Evolutionary conservation across 2,329 filamentous ascomycete genomes (phyloP).

Genomic region (Zasmidium citrigriseum): DNA sequence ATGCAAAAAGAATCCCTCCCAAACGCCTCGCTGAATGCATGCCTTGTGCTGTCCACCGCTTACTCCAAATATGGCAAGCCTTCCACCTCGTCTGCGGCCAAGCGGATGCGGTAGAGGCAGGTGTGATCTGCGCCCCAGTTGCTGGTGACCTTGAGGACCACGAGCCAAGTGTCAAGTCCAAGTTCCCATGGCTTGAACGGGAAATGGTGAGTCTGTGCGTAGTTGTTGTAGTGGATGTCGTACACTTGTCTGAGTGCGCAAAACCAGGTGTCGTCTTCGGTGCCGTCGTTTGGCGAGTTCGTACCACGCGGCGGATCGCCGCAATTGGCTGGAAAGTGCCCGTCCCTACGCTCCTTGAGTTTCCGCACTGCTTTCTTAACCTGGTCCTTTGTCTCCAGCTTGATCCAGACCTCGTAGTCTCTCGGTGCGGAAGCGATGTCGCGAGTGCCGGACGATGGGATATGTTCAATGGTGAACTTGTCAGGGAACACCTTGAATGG

Average conservation of each 20-base stretch:
- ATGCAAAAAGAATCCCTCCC: not conserved
- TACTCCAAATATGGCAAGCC: no score
- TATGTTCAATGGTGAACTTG: slow-evolving; percentile 49
- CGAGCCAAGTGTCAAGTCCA: slow-evolving; percentile 34
- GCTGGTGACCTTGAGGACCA: slow-evolving; percentile 41
- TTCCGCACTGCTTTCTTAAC: slow-evolving; percentile 24
- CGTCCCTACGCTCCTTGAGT: slow-evolving; percentile 9
- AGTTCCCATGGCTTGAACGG: slow-evolving; percentile 27
- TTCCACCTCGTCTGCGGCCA: slow-evolving; percentile 40
- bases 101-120: slow-evolving; percentile 49
- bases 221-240: slow-evolving; percentile 42
- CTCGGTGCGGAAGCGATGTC: slow-evolving; percentile 44
- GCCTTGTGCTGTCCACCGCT: no score
- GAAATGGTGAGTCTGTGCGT: slow-evolving; percentile 45
- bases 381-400: slow-evolving; percentile 25
- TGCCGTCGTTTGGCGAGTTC: not conserved
- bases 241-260: slow-evolving; percentile 45
- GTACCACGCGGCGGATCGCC: slow-evolving; percentile 20
- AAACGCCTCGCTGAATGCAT: no score
- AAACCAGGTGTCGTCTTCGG: slow-evolving; percentile 37
- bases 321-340: slow-evolving; percentile 9
- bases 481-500: slow-evolving; percentile 39
- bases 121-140: slow-evolving; percentile 49
- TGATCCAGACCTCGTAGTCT: slow-evolving; percentile 46
- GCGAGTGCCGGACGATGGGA: slow-evolving; percentile 41